Conservation (phyloP, 371 early-diverging fungal genomes). For the Mucor circinelloides region DNA sequence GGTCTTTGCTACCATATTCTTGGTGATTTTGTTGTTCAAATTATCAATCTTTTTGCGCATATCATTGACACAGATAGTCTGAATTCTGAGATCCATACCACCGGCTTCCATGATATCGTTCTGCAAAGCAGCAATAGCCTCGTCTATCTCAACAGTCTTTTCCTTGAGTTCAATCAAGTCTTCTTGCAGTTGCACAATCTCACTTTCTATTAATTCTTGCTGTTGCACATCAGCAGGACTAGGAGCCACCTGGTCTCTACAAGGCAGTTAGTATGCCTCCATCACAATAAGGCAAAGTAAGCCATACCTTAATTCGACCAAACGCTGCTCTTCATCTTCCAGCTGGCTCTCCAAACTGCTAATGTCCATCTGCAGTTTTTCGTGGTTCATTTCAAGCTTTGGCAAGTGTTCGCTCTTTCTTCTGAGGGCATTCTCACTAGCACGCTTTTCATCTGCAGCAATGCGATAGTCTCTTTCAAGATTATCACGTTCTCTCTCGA, state of each 20-base stretch:
- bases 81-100: conserved; percentile 82
- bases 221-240: conserved; percentile 53
- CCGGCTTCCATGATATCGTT: conserved; percentile 90
- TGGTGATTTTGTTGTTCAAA: conserved; percentile 63
- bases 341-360: conserved; percentile 65
- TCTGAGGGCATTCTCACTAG: conserved; percentile 56
- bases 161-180: conserved; percentile 47
- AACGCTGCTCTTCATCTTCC: conserved; percentile 58
- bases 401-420: conserved; percentile 63
- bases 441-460: conserved; percentile 52
- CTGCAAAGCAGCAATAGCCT: conserved; percentile 74
- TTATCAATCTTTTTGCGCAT: conserved; percentile 77
- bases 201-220: conserved; percentile 35
- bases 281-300: not conserved
- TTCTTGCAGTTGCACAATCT: conserved; percentile 44
- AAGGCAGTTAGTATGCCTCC: not conserved
- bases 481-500: conserved; percentile 61
- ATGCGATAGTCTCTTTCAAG: conserved; percentile 61
- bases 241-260: conserved; percentile 44
- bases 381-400: conserved; percentile 62
- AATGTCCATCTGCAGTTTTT: conserved; percentile 81
- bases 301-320: conserved; percentile 56
- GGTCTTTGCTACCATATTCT: conserved; percentile 68
- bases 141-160: conserved; percentile 56
- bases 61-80: conserved; percentile 86